These are phyloP conservation scores for Pseudogymnoascus sp. DNA, from an alignment of 2,329 filamentous ascomycete genomes.

Conservation along the genomic window DNA sequence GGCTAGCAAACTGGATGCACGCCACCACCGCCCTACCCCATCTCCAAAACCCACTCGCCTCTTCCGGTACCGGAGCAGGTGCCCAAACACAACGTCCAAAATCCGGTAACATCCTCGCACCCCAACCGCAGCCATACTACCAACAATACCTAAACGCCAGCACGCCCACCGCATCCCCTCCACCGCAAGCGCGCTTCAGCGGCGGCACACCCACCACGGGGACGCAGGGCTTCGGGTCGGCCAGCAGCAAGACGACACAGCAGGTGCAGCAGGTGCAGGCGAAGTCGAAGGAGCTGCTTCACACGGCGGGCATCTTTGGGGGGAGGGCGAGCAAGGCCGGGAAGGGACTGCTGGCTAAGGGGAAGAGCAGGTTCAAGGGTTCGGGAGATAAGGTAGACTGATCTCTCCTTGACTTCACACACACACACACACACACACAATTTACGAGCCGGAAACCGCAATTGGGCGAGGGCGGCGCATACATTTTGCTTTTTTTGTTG, in stretches of 20 bases:
- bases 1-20: conserved; percentile 55
- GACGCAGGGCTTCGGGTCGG: not conserved
- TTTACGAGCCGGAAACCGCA: not conserved
- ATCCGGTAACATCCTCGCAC: conserved; percentile 16
- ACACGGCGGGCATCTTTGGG: conserved; percentile 66
- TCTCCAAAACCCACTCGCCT: conserved; percentile 33
- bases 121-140: conserved; percentile 43
- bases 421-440: not conserved
- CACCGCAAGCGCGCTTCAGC: conserved; percentile 16
- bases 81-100: conserved; percentile 17
- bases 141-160: conserved; percentile 51
- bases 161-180: conserved; percentile 23
- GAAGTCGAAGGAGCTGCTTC: conserved; percentile 83
- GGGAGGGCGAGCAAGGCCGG: conserved; percentile 70
- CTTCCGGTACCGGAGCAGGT: conserved; percentile 28
- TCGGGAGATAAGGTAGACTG: conserved; percentile 79
- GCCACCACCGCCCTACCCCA: conserved; percentile 39
- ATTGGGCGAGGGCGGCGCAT: not conserved
- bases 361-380: conserved; percentile 67
- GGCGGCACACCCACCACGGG: conserved; percentile 14
- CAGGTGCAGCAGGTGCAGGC: conserved; percentile 40
- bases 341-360: conserved; percentile 85
- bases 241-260: conserved; percentile 21
- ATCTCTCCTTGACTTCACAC: conserved; percentile 34
- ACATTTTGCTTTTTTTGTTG: not conserved